Evolutionary conservation across 768 basidiomycete species (phyloP).

Genomic region (Amyloporia xantha): DNA sequence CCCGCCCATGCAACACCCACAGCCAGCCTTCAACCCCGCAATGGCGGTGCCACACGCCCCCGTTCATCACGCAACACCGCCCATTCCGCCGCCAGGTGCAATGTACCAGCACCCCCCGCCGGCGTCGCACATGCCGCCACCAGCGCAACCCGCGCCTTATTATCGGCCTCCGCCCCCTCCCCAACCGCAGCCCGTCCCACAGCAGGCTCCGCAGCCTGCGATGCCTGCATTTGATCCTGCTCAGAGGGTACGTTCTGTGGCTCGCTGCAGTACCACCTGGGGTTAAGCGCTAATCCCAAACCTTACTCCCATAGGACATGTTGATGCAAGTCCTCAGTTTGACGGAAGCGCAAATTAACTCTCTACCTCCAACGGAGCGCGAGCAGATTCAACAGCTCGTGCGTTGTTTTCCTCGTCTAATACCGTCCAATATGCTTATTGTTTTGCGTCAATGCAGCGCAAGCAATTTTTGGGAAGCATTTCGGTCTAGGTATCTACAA

Average conservation of each 20-base stretch:
- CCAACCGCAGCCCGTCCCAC: constrained; percentile 24
- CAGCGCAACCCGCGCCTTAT: constrained; percentile 9
- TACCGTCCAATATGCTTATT: not conserved
- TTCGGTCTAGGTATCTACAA: not conserved
- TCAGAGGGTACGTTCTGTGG: constrained; percentile 39
- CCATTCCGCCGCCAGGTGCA: constrained; percentile 15
- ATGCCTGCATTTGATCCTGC: constrained; percentile 38
- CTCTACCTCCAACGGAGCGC: constrained; percentile 71
- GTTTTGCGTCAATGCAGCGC: constrained; percentile 2
- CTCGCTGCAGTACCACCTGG: not conserved
- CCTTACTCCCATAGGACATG: constrained; percentile 58
- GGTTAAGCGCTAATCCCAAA: no score
- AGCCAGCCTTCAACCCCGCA: constrained; percentile 12
- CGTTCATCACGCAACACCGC: constrained; percentile 17
- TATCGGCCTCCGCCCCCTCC: constrained; percentile 25
- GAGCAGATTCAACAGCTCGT: constrained; percentile 79
- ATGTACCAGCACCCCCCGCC: constrained; percentile 22
- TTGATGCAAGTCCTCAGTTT: constrained; percentile 80
- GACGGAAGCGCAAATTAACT: constrained; percentile 77
- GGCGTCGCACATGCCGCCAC: constrained; percentile 16
- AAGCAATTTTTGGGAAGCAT: constrained; percentile 2
- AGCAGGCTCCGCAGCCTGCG: constrained; percentile 25
- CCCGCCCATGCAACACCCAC: constrained; percentile 19
- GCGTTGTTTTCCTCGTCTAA: constrained; percentile 12
- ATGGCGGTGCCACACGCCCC: constrained; percentile 13